Evolutionary conservation across 352 stramenopile genomes (phyloP), one percentile per base, ranked within the genome.

Genomic region (Phytophthora pisi): DNA sequence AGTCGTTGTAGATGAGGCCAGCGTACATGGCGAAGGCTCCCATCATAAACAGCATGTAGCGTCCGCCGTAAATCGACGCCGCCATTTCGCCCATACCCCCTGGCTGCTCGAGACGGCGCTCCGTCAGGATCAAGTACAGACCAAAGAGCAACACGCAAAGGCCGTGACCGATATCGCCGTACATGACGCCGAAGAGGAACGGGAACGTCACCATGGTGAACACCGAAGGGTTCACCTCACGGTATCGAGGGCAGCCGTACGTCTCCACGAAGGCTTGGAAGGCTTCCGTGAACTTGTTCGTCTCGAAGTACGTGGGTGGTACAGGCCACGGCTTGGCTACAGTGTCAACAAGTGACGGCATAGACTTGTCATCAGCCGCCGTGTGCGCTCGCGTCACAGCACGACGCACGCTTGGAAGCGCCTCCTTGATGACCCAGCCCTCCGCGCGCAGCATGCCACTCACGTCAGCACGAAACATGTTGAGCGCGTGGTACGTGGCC

Each of bases 171-270:
- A 99, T 98, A 82, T 99, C 98, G 61, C 98, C 98, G 77, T 99
- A 99, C 98, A 99, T 99, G 72, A 99, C 96, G 61, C 97, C 98
- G 70, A 99, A 99, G 18, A 99, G 83, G 79, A 99, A 99, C 56
- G 98, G 98, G 79, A 99, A 99, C 46, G 97, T 99, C n/a, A 98
- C 96, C 11, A 97, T 95, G 23, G 97, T 99, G 75, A 99, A 99
- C 43, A 99, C 84, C 15, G 98, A 98, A 38, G 98, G 98, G 71
- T 99, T 99, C 66, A 98, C 94, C 83, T 99, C 98, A 54, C 96
- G 93, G 89, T 99, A 99, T 26, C 97, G 88, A 56, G 98, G 96
- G 55, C 98, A 97, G 69, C 98, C 97, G 71, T 99, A 99, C 16
- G 98, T 99, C 70, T 99, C 97, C 43, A 99, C 97, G 72, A 99